phyloP scores from a whole-genome alignment of 2,329 filamentous ascomycete genomes.

The Didymella arachidicola region DNA sequence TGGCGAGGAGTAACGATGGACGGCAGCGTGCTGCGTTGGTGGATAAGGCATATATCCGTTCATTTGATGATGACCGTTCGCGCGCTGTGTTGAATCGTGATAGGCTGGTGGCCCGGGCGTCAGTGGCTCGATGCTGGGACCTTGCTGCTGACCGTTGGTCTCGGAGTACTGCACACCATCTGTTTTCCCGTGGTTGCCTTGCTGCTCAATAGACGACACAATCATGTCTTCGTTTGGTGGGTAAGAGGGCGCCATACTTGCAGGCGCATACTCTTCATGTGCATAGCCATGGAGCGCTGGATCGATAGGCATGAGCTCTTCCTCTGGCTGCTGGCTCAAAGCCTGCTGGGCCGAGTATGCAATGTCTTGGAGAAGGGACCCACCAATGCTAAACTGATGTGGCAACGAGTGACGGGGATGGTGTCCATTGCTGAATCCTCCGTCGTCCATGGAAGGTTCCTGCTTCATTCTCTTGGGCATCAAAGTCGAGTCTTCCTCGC shows the following conservation, averaged over 20 bases:
- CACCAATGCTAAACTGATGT: conserved; percentile 30
- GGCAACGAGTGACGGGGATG: conserved; percentile 37
- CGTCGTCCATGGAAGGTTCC: conserved; percentile 35
- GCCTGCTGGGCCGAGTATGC: conserved; percentile 44
- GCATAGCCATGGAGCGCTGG: conserved; percentile 38
- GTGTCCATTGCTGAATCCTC: conserved; percentile 31
- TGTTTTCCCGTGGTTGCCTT: conserved; percentile 22
- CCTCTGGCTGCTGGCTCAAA: conserved; percentile 30
- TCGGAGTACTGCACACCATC: conserved; percentile 9
- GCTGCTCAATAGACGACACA: conserved; percentile 47
- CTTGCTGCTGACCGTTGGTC: conserved; percentile 22
- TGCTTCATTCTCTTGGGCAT: conserved; percentile 40
- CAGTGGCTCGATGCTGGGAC: conserved; percentile 38
- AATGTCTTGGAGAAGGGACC: conserved; percentile 36
- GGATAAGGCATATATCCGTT: conserved; percentile 23
- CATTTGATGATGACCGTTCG: conserved; percentile 20
- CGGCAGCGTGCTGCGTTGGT: conserved; percentile 17
- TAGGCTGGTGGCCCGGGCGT: conserved; percentile 34
- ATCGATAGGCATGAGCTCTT: conserved; percentile 41
- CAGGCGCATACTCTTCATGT: conserved; percentile 26
- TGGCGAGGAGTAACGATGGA: conserved; percentile 30
- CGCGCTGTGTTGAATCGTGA: conserved; percentile 11
- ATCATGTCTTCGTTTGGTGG: conserved; percentile 36
- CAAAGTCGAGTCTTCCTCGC: conserved; percentile 38
- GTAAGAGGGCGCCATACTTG: conserved; percentile 26